A percentile compares a stretch with the other conserved stretches of the same genome.
phyloP scores from a whole-genome alignment of 352 stramenopile species.

The Phytophthora macrochlamydospora region DNA sequence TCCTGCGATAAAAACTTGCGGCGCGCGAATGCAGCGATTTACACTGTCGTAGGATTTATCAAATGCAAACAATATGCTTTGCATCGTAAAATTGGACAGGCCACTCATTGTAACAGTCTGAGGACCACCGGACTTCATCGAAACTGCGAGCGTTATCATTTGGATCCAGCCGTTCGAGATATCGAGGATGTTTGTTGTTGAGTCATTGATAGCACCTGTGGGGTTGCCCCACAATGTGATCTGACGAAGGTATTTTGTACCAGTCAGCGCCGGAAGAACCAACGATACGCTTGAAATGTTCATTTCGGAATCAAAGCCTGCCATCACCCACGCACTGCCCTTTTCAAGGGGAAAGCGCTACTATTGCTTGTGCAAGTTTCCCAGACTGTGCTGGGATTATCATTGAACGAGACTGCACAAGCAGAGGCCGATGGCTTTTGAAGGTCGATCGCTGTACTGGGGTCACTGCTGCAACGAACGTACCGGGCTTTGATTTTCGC shows the following conservation, averaged over 20 bases:
- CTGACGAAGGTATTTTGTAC: slow-evolving; percentile 49
- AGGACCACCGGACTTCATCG: slow-evolving; percentile 50
- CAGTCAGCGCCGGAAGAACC: slow-evolving; percentile 44
- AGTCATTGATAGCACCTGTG: slow-evolving; percentile 17
- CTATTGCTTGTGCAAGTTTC: slow-evolving; percentile 49
- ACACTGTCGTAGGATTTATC: slow-evolving; percentile 64
- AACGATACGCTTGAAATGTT: slow-evolving; percentile 52
- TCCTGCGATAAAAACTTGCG: slow-evolving; percentile 36
- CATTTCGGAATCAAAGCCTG: slow-evolving; percentile 36
- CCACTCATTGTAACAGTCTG: slow-evolving; percentile 39
- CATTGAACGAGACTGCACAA: slow-evolving; percentile 28
- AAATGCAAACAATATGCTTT: slow-evolving; percentile 44
- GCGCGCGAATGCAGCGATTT: slow-evolving; percentile 46
- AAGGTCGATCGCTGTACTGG: slow-evolving; percentile 21
- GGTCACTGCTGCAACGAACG: slow-evolving; percentile 41
- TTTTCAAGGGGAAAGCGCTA: slow-evolving; percentile 29
- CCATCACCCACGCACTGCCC: slow-evolving; percentile 66
- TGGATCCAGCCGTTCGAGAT: slow-evolving; percentile 44
- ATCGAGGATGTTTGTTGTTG: slow-evolving; percentile 24
- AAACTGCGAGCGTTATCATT: slow-evolving; percentile 36
- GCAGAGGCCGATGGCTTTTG: not conserved
- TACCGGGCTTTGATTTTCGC: slow-evolving; percentile 26
- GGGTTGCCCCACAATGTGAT: slow-evolving; percentile 57
- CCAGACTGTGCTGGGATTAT: slow-evolving; percentile 19
- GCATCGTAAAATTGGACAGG: slow-evolving; percentile 30